Evolutionary conservation across 1,284 basidiomycete species (phyloP).

Genomic region (Acaromyces ingoldii): DNA sequence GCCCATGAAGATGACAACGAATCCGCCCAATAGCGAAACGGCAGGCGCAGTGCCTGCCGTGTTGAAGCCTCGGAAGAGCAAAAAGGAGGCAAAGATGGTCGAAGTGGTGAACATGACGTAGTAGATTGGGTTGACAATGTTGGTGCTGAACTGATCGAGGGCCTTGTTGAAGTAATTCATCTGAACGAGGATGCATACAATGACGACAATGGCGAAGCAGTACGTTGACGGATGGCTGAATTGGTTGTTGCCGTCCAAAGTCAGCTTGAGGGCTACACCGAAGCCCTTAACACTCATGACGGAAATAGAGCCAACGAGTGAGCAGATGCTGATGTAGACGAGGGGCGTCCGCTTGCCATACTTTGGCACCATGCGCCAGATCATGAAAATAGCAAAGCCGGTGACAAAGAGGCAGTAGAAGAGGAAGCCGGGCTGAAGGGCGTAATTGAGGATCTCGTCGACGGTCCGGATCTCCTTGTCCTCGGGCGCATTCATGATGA

Average conservation of each 20-base stretch:
- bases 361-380: conserved; percentile 77
- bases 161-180: conserved; percentile 99
- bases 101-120: conserved; percentile 97
- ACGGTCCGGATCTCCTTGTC: conserved; percentile 91
- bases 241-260: conserved; percentile 89
- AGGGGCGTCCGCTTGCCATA: conserved; percentile 83
- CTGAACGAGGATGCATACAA: conserved; percentile 82
- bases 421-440: conserved; percentile 61
- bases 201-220: conserved; percentile 79
- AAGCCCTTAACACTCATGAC: conserved; percentile 96
- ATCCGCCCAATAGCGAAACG: conserved; percentile 47
- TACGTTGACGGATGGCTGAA: conserved; percentile 92
- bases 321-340: conserved; percentile 92
- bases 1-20: conserved; percentile 49
- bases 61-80: conserved; percentile 95
- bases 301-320: conserved; percentile 72
- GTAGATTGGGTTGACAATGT: conserved; percentile 97
- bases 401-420: conserved; percentile 83
- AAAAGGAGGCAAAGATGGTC: conserved; percentile 84
- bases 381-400: conserved; percentile 71
- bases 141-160: conserved; percentile 92
- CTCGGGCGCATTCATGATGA: conserved; percentile 92
- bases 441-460: conserved; percentile 86
- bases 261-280: conserved; percentile 92
- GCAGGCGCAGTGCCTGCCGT: conserved; percentile 67